These are phyloP conservation scores for Melanomma pulvis-pyrius DNA, from an alignment of 495 filamentous ascomycete genomes.

Conservation along the genomic window DNA sequence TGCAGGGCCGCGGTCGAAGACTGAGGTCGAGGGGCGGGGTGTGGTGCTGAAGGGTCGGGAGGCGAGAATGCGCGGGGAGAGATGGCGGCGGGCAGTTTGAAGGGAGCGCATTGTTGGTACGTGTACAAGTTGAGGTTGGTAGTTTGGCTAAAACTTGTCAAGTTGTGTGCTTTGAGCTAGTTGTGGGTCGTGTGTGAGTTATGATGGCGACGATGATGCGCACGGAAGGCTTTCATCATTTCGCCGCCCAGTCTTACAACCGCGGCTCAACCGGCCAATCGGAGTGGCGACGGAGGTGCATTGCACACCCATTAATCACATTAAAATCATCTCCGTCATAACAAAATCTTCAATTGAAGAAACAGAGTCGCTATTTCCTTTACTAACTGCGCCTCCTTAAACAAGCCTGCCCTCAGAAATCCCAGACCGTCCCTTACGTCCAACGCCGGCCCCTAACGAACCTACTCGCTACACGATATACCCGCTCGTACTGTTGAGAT, in stretches of 20 bases:
- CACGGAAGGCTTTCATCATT: neutral
- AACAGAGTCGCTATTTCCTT: neutral
- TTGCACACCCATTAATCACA: no score
- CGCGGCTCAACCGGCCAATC: conserved; percentile 33
- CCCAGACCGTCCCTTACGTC: neutral
- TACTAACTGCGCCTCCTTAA: neutral
- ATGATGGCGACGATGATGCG: neutral
- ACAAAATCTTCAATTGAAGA: neutral
- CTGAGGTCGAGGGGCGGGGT: conserved; percentile 21
- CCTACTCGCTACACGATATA: conserved; percentile 34
- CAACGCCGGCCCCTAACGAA: conserved; percentile 13
- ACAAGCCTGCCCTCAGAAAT: neutral
- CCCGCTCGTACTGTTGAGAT: conserved; percentile 29
- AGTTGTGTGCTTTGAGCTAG: neutral
- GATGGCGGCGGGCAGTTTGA: conserved; percentile 9
- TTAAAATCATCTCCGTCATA: no score
- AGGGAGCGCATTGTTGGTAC: conserved; percentile 21
- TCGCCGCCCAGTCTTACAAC: neutral
- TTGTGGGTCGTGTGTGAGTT: neutral
- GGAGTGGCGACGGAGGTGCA: conserved; percentile 27
- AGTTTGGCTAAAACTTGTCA: neutral
- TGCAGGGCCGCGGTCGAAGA: conserved; percentile 59
- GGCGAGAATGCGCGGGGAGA: conserved; percentile 23
- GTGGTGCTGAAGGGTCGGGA: conserved; percentile 39
- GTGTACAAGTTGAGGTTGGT: no score